Conservation (phyloP, 176 grass and related monocot species). For the Saccharum officinarum region DNA sequence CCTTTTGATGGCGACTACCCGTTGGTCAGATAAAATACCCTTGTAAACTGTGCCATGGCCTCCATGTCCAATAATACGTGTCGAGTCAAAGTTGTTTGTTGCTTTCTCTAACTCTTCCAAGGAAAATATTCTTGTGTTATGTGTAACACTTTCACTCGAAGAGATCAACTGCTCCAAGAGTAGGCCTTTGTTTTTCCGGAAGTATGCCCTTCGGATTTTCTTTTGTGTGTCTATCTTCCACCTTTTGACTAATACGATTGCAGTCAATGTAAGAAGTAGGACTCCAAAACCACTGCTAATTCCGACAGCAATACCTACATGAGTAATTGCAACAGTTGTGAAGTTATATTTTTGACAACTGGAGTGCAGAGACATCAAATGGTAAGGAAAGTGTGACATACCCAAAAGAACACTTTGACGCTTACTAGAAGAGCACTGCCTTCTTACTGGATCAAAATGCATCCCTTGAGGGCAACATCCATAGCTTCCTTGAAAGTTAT, state of each 20-base stretch:
- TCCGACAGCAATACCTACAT: constrained; percentile 31
- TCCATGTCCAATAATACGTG: constrained; percentile 43
- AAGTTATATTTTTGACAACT: constrained; percentile 3
- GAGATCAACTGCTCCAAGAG: constrained; percentile 39
- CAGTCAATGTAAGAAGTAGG: constrained; percentile 26
- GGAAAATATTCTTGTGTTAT: constrained; percentile 55
- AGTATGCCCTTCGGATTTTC: constrained; percentile 39
- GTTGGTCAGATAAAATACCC: constrained; percentile 40
- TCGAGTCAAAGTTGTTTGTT: constrained; percentile 46
- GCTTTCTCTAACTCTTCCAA: constrained; percentile 55
- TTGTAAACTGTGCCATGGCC: constrained; percentile 62
- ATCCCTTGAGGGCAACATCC: constrained; percentile 5
- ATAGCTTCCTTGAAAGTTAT: constrained; percentile 32
- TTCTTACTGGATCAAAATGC: constrained; percentile 31
- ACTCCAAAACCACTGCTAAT: constrained; percentile 42
- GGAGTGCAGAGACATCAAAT: background rate
- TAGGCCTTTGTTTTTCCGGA: constrained; percentile 35
- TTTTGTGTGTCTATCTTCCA: constrained; percentile 28
- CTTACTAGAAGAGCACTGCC: constrained; percentile 30
- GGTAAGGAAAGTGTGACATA: background rate
- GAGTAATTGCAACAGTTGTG: constrained; percentile 16
- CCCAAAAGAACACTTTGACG: constrained; percentile 30
- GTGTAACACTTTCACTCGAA: constrained; percentile 22
- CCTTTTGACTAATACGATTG: background rate
- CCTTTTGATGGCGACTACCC: constrained; percentile 55